phyloP scores from a whole-genome alignment of 768 basidiomycete species.

The Pulveroboletus sp. region DNA sequence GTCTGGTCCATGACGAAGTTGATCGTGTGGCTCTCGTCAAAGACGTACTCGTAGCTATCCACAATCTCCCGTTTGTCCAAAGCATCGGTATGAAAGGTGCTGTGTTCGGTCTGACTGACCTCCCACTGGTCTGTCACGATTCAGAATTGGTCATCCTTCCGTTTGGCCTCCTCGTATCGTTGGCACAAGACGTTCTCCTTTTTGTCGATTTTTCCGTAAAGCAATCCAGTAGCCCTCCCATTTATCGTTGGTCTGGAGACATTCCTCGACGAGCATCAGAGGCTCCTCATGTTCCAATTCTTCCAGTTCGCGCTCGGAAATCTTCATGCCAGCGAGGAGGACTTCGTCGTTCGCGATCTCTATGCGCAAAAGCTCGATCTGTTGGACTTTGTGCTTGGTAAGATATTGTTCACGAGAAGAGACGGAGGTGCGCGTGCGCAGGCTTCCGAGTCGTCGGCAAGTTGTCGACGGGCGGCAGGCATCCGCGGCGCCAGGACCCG shows the following conservation, averaged over 20 bases:
- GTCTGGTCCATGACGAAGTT: slow-evolving; percentile 87
- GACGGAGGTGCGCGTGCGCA: slow-evolving; percentile 56
- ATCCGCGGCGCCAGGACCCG: slow-evolving; percentile 70
- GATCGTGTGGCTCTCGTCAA: slow-evolving; percentile 97
- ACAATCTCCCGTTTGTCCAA: slow-evolving; percentile 80
- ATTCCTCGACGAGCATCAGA: slow-evolving; percentile 86
- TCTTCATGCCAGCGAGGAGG: slow-evolving; percentile 85
- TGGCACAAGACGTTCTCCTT: slow-evolving; percentile 93
- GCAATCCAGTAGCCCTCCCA: slow-evolving; percentile 96
- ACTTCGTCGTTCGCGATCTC: slow-evolving; percentile 95
- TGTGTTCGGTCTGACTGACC: slow-evolving; percentile 81
- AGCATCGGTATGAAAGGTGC: slow-evolving; percentile 87
- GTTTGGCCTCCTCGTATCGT: slow-evolving; percentile 92
- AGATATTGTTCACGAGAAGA: slow-evolving; percentile 91
- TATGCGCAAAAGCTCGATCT: slow-evolving; percentile 86
- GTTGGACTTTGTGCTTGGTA: slow-evolving; percentile 93
- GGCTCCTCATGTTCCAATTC: slow-evolving; percentile 90
- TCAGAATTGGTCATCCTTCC: slow-evolving; percentile 89
- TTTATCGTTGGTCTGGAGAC: slow-evolving; percentile 90
- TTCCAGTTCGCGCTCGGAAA: slow-evolving; percentile 75
- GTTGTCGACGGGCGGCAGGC: slow-evolving; percentile 74
- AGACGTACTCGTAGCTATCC: slow-evolving; percentile 94
- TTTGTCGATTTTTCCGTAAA: slow-evolving; percentile 95
- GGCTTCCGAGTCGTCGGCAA: slow-evolving; percentile 75
- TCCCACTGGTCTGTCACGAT: slow-evolving; percentile 99